Conservation (phyloP, 2,329 filamentous ascomycete genomes). For the Venturia asperata region DNA sequence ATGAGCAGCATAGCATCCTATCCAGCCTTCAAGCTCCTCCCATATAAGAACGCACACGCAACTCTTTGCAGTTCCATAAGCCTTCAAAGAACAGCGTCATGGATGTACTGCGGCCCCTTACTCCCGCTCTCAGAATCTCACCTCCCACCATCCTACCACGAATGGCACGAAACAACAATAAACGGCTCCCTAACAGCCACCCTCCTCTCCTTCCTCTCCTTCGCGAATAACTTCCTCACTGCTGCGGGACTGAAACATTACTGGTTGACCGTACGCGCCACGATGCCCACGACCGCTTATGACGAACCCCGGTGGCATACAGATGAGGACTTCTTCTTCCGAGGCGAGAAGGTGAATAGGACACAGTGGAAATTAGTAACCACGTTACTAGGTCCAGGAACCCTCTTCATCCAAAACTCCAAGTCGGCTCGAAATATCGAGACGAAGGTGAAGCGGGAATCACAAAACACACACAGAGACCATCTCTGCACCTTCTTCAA, state of each 20-base stretch:
- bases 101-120: slow-evolving; percentile 27
- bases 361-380: slow-evolving; percentile 43
- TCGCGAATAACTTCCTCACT: slow-evolving; percentile 34
- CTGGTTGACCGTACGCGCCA: slow-evolving; percentile 44
- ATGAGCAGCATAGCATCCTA: slow-evolving; percentile 8
- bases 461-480: slow-evolving; percentile 25
- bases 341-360: slow-evolving; percentile 5
- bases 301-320: slow-evolving; percentile 44
- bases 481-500: slow-evolving; percentile 38
- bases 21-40: slow-evolving; percentile 5
- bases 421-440: slow-evolving; percentile 31
- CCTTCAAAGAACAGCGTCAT: slow-evolving; percentile 20
- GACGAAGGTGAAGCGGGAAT: slow-evolving; percentile 25
- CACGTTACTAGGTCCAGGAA: slow-evolving; percentile 42
- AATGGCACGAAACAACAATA: slow-evolving; percentile 34
- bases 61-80: neutral
- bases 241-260: slow-evolving; percentile 36
- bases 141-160: slow-evolving; percentile 28
- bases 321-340: slow-evolving; percentile 45
- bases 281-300: slow-evolving; percentile 38
- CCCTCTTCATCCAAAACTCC: slow-evolving; percentile 36
- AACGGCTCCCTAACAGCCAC: slow-evolving; percentile 30
- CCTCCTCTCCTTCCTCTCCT: slow-evolving; percentile 38
- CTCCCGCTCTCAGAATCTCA: slow-evolving; percentile 19
- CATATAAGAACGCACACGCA: neutral